phyloP scores from a whole-genome alignment of 192 early-diverging fungal genomes.

The Funneliformis mosseae region DNA sequence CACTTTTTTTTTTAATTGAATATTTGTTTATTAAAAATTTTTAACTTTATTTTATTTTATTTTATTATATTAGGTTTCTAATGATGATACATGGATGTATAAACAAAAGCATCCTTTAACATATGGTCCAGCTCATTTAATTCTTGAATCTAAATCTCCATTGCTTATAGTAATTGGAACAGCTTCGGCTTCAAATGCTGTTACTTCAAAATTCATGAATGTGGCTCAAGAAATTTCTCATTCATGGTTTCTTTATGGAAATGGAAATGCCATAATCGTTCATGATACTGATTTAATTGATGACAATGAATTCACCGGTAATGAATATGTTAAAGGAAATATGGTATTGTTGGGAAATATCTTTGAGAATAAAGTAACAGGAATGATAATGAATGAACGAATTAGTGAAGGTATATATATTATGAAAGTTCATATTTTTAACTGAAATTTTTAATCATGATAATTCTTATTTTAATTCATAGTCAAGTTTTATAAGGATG shows the following conservation, averaged over 20 bases:
- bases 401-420: slow-evolving; percentile 46
- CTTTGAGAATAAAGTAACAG: slow-evolving; percentile 58
- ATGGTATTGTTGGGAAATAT: slow-evolving; percentile 65
- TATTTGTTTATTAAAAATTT: neutral
- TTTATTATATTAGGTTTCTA: neutral
- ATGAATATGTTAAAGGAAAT: slow-evolving; percentile 43
- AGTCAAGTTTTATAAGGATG: slow-evolving; percentile 49
- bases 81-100: slow-evolving; percentile 30
- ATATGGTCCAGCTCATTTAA: slow-evolving; percentile 63
- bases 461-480: neutral
- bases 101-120: slow-evolving; percentile 59
- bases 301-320: neutral
- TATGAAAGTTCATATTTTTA: too few relatives aligned
- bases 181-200: neutral
- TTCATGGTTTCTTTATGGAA: slow-evolving; percentile 67
- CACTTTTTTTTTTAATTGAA: neutral
- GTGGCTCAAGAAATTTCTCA: slow-evolving; percentile 46
- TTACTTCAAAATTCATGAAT: neutral
- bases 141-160: slow-evolving; percentile 48
- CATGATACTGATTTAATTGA: slow-evolving; percentile 56
- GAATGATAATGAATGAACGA: slow-evolving; percentile 35
- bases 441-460: neutral
- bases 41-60: slow-evolving; percentile 8
- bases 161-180: slow-evolving; percentile 52
- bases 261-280: slow-evolving; percentile 61